Percentiles rank a stretch among this genome's conserved stretches.
phyloP scores from a whole-genome alignment of 352 stramenopile genomes.

The Phytophthora citrophthora region DNA sequence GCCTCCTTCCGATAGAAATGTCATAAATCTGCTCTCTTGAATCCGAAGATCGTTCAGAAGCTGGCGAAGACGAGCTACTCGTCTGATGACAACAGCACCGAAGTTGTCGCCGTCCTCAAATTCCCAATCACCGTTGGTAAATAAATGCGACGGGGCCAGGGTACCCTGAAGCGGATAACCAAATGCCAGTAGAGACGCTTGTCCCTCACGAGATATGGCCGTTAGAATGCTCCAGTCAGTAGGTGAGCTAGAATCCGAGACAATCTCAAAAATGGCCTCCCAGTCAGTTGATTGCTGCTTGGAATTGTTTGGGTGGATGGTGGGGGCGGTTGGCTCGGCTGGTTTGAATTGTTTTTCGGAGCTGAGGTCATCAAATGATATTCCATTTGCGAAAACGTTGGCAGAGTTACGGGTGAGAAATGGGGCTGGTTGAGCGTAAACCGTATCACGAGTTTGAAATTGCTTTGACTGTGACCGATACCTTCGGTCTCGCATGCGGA shows the following conservation, averaged over 20 bases:
- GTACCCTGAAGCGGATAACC: conserved; percentile 23
- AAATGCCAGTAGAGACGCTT: conserved; percentile 25
- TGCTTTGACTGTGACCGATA: conserved; percentile 24
- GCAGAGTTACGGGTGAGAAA: background rate
- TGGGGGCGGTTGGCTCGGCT: conserved; percentile 5
- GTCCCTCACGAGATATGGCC: conserved; percentile 17
- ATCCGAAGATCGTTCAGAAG: conserved; percentile 35
- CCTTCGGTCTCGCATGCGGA: conserved; percentile 61
- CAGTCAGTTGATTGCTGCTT: conserved; percentile 27
- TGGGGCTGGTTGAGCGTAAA: conserved; percentile 2
- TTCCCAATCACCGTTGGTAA: conserved; percentile 9
- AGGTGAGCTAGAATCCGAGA: conserved; percentile 2
- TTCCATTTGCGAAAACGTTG: conserved; percentile 21
- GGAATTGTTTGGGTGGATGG: conserved; percentile 3
- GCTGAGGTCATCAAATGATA: conserved; percentile 17
- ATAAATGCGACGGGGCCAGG: conserved; percentile 10
- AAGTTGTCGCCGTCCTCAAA: conserved; percentile 28
- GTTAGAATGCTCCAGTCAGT: background rate
- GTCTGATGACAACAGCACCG: conserved; percentile 7
- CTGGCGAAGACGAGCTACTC: conserved; percentile 36
- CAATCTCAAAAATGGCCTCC: conserved; percentile 39
- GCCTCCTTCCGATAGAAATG: conserved; percentile 24
- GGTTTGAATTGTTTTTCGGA: conserved; percentile 12
- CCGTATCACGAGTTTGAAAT: conserved; percentile 14
- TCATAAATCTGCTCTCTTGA: conserved; percentile 40